Evolutionary conservation across 495 filamentous ascomycete species (phyloP).

Genomic region (Talaromyces borbonicus): DNA sequence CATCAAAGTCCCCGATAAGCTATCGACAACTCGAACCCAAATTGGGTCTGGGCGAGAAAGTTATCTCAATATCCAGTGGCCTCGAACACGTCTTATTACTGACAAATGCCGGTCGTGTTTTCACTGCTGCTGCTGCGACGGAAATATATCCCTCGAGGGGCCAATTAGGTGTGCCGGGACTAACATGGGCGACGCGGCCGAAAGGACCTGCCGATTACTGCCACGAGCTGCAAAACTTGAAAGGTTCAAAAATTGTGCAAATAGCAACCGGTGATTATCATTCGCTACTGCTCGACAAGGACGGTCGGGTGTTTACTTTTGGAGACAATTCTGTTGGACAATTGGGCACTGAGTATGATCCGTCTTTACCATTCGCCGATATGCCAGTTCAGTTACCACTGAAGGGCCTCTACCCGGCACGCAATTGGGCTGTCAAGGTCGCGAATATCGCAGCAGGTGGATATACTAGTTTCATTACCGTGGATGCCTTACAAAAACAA

Average conservation of each 20-base stretch:
- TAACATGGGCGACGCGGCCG: conserved; percentile 71
- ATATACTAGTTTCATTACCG: conserved; percentile 70
- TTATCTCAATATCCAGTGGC: conserved; percentile 64
- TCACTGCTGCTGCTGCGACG: conserved; percentile 70
- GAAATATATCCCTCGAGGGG: conserved; percentile 70
- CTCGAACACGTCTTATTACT: conserved; percentile 77
- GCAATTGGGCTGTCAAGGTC: conserved; percentile 45
- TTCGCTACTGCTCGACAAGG: conserved; percentile 61
- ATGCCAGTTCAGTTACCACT: conserved; percentile 58
- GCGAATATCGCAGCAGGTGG: conserved; percentile 79
- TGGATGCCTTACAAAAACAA: conserved; percentile 58
- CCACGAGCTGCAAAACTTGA: conserved; percentile 61
- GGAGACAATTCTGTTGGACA: conserved; percentile 87
- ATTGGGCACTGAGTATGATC: conserved; percentile 61
- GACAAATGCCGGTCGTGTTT: conserved; percentile 78
- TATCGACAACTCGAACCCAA: conserved; percentile 62
- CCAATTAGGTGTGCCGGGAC: conserved; percentile 75
- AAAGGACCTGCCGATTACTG: conserved; percentile 67
- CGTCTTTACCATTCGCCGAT: conserved; percentile 52
- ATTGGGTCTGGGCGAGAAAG: conserved; percentile 64
- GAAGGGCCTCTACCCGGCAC: conserved; percentile 58
- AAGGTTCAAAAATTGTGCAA: conserved; percentile 52
- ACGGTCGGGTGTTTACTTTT: conserved; percentile 76
- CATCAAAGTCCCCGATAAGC: conserved; percentile 44
- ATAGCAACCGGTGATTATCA: conserved; percentile 85